Base-by-base conservation (phyloP, 495 filamentous ascomycete genomes). In the Aspergillus campestris region DNA sequence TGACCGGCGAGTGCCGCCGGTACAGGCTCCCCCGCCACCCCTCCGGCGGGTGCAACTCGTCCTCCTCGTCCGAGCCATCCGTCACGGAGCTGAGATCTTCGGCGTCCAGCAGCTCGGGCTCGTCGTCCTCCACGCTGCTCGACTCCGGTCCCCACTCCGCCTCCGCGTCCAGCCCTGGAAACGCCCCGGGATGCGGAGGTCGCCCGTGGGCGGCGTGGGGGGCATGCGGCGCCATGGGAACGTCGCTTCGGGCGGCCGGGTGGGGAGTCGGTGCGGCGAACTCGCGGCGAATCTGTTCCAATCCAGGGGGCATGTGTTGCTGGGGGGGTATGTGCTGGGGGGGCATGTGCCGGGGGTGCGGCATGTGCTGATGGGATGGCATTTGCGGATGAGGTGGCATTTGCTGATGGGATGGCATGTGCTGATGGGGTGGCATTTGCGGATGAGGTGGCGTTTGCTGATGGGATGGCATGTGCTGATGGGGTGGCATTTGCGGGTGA, bases 1-100 rank as follows among this genome's bases (percentile, higher is more conserved):
- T 6, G 45, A 32, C 24, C 12, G 51, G 40, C 27, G 55, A 48
- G 34, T 54, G 33, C 9, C 42, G 45, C 10, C 48, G 51, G 43
- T 46, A 54, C 10, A 54, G 46, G 29, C 51, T 58, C 8, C 51
- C 50, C 15, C 51, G 53, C 42, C 45, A 52, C 13, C 45, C 43
- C 3, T 46, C 45, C 15, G 9, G 7, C 1, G 41, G 34, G 18
- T 34, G 36, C 27, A 8, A 9, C 13, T 50, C 42, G 3, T 6
- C 14, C 6, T 46, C 47, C 11, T 44, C 47, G 14, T 53, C 51
- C 5, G 50, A 53, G 39, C 37, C 34, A 14, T 53, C 43, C 11
- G 51, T 42, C 10, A 46, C 13, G 9, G 49, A 49, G 37, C 45
- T 47, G 11, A 14, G 0, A 13, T 46, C 39, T 7, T 45, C 42